Evolutionary conservation across 495 filamentous ascomycete genomes (phyloP), one percentile per base, ranked within the genome.

Genomic region (Recurvomyces mirabilis): DNA sequence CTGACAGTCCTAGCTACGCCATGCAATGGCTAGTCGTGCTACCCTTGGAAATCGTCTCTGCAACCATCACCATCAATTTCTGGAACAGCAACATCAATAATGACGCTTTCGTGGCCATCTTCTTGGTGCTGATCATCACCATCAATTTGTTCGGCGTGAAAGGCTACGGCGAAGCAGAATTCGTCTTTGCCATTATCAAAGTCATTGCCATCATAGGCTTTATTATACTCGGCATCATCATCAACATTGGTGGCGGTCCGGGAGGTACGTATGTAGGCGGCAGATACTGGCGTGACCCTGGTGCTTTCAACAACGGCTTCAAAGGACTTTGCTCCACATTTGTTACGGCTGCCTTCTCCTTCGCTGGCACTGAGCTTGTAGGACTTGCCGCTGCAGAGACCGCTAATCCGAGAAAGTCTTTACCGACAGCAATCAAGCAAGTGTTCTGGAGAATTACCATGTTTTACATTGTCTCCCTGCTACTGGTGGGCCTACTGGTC

Each of bases 11-110:
- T 70, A 47, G 73, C 75, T 23, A 72, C 60, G 87, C 84, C 3
- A 55, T 98, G 55, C 87, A 95, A 68, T 95, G 91, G 91, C 74
- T 96, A 0, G 69, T 87, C 25, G 79, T 87, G 1, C 64, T 98
- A 11, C 91, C 91, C 0, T 68, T 94, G 19, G 91, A 98, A 63
- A 83, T 95, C 39, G 83, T 94, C 41, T 80, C 91, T 2, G 89
- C 87, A 9, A 82, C 87, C 18, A 24, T 49, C 6, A 78, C 78
- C 25, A 62, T 81, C 20, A 60, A 61, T 1, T 79, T 73, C 53
- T 84, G 79, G 79, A 47, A 63, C 14, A 51, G 53, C 20, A 49
- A 57, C 2, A 61, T 73, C 14, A 66, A 64, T 9, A 61, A 65
- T 6, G 61, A 56, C 13, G 70, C 65, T 1, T 72, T 64, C 66